phyloP scores from a whole-genome alignment of 345 rosid species.

The Dimocarpus longan region DNA sequence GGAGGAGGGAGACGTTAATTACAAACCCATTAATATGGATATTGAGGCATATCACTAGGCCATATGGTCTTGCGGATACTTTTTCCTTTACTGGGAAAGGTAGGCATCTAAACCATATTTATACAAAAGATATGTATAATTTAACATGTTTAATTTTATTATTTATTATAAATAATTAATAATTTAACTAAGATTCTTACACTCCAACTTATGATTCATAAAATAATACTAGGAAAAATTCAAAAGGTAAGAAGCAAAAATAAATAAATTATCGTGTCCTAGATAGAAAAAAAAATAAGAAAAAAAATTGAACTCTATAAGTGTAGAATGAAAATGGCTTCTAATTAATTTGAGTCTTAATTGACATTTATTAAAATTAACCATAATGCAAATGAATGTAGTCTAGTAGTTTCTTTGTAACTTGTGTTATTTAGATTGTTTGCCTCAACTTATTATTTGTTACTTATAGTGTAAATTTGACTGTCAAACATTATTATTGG shows the following conservation, averaged over 20 bases:
- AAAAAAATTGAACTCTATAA: not conserved
- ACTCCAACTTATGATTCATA: not conserved
- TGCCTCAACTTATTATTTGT: not conserved
- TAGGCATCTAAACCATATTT: not conserved
- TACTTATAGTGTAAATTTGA: too few species aligned
- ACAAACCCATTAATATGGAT: too few species aligned
- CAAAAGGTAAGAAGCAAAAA: too few species aligned
- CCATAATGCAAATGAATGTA: not conserved
- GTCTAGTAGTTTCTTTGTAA: too few species aligned
- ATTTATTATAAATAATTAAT: too few species aligned
- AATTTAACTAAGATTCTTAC: not conserved
- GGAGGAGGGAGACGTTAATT: not conserved
- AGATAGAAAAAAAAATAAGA: not conserved
- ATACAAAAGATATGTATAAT: too few species aligned
- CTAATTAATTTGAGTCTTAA: too few species aligned
- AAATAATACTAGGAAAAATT: not conserved
- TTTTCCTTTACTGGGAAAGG: not conserved
- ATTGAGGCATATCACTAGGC: too few species aligned
- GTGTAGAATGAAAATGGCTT: not conserved
- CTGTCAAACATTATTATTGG: too few species aligned
- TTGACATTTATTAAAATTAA: too few species aligned
- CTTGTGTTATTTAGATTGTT: not conserved
- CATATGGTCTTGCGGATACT: too few species aligned
- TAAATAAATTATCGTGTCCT: not conserved
- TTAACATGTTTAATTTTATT: too few species aligned